Base-by-base conservation (phyloP, 345 rosid species). In the Brassica juncea region DNA sequence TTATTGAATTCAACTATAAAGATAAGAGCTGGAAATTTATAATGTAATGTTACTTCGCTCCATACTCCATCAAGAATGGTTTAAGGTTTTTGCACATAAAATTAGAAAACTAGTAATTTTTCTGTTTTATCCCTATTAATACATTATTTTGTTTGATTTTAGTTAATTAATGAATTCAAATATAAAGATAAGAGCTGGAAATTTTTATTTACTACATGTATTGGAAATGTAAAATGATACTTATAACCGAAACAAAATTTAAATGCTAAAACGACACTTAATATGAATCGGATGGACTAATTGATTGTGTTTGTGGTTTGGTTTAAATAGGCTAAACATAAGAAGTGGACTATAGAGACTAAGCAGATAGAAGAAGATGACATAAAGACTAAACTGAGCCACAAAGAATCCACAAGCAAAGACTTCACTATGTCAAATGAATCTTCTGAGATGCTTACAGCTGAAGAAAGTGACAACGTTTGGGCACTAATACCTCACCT, bases 401-500 rank as follows among this genome's bases (percentile, higher is more conserved):
- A 82, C 66, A 84, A 77, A 68, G 86, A 72, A 31, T 83, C 74
- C 4, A 81, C 81, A 59, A 82, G 30, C 10, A 82, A 79, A 28
- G 73, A 69, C 70, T 23, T 84, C 61, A 34, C 84, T 62, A 30
- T 76, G 67, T 72, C 83, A 67, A 69, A 71, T 62, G 84, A 79
- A 6, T 70, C 84, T 16, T 44, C 70, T 1, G 86, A 79, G 16
- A 44, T 71, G 21, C 79, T 78, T 52, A 77, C 65, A 8, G 73
- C 82, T 31, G 89, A 88, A 71, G 90, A 83, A 67, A 86, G 83
- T 34, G 89, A 87, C 35, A 92, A 86, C n/a, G 96, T 91, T 12
- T 91, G 99, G 98, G 87, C 85, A 66, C 80, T 95, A 59, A 87
- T 93, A 81, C 97, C 98, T 10, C 93, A 91, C 34, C 88, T 91